Conservation (phyloP, 345 rosid genomes). For the sweet orange (Citrus sinensis) region DNA sequence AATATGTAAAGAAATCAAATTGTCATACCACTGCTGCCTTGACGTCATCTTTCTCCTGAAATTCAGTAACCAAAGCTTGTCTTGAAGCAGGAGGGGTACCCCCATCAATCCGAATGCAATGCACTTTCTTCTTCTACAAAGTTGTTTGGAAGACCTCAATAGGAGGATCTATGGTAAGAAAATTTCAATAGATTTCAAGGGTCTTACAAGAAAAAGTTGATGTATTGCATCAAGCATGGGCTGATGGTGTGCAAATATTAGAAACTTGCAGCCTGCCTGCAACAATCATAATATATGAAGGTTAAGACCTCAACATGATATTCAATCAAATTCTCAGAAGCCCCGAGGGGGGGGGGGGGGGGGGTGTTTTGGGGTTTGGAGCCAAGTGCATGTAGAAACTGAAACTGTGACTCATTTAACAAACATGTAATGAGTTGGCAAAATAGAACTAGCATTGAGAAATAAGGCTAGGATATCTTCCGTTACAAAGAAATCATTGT, state of each 20-base stretch:
- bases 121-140: slow-evolving; percentile 85
- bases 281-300: slow-evolving; percentile 16
- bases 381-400: neutral
- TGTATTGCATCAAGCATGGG: slow-evolving; percentile 83
- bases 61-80: slow-evolving; percentile 78
- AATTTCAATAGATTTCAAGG: slow-evolving; percentile 15
- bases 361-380: neutral
- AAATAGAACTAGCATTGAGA: neutral
- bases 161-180: slow-evolving; percentile 20
- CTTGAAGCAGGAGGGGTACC: slow-evolving; percentile 64
- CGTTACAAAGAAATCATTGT: neutral
- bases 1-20: neutral
- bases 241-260: slow-evolving; percentile 88
- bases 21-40: slow-evolving; percentile 81
- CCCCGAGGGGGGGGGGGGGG: no score
- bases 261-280: slow-evolving; percentile 98
- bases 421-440: neutral
- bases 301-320: neutral
- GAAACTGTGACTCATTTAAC: neutral
- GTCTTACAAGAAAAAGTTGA: slow-evolving; percentile 70
- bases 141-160: slow-evolving; percentile 21
- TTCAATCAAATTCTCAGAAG: neutral
- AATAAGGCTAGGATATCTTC: neutral
- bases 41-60: slow-evolving; percentile 72
- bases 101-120: slow-evolving; percentile 92